Base-by-base conservation (phyloP, 1,284 basidiomycete species). In the Ustanciosporium gigantosporum region DNA sequence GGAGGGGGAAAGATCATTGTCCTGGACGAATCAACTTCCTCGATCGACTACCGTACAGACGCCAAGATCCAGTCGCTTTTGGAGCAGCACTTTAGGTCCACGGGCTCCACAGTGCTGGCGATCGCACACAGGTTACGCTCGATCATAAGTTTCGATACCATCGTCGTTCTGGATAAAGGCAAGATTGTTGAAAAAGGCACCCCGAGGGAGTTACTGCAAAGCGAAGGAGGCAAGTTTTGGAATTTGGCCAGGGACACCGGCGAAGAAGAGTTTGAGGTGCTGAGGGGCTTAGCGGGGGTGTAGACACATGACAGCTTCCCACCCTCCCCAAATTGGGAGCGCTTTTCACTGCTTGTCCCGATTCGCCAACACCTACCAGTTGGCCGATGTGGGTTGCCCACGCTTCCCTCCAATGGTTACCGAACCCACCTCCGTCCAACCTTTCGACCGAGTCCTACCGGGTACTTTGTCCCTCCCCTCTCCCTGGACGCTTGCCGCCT, bases 31-130 rank as follows among this genome's bases (percentile, higher is more conserved):
- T 88, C 88, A 1, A 90, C 89, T 0, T 88, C 87, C 16, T 87
- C 83, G 38, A 76, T 89, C 22, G 87, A 89, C 78, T 75, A 86
- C 11, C 84, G 88, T 76, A 91, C 89, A 0, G 90, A 93, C 77
- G 81, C 84, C 55, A 87, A 87, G 56, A 90, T 91, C 53, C 89
- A 92, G 74, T 82, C 86, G 51, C 90, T 89, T 13, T 91, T 93
- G 56, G 82, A 87, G 5, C 82, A 82, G 36, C 89, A 91, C 79
- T 92, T 92, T 79, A 79, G 81, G 9, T 13, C 23, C 5, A 35
- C 50, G 36, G 84, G 87, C 71, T 84, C 87, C 41, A 91, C 90
- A 0, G 84, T 90, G 36, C 77, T 90, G 11, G 89, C 87, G 62
- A 88, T 89, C 62, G 87, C 87, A 2, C 83, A 81, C 65, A 82